Conservation (phyloP, 1,139 yeast species). For the Candida frijolesensis region DNA sequence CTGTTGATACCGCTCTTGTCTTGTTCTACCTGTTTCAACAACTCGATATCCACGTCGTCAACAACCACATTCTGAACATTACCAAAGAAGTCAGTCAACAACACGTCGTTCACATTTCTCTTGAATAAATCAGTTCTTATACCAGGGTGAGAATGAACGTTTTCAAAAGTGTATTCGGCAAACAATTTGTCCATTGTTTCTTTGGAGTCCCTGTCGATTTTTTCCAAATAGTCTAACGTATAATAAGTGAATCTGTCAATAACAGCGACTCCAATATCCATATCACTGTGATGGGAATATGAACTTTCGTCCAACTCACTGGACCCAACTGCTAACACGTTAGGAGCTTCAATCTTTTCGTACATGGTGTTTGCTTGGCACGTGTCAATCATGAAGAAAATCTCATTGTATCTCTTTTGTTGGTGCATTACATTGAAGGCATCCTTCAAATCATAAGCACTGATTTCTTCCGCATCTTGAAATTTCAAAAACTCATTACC, state of each 20-base stretch:
- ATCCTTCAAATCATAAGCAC: conserved; percentile 93
- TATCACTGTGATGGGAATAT: conserved; percentile 93
- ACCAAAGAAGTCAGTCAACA: conserved; percentile 92
- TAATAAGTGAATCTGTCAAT: conserved; percentile 94
- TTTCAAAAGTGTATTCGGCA: conserved; percentile 78
- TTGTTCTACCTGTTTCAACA: conserved; percentile 2
- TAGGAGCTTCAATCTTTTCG: conserved; percentile 88
- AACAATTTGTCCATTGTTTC: conserved; percentile 81
- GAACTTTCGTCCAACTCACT: conserved; percentile 89
- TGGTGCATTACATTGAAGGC: conserved; percentile 98
- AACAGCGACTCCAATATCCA: conserved; percentile 96
- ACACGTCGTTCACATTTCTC: conserved; percentile 68
- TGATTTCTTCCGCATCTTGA: conserved; percentile 97
- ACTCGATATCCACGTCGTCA: conserved; percentile 54
- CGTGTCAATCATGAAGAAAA: conserved; percentile 95
- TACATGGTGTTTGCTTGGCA: conserved; percentile 99
- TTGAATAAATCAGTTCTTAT: conserved; percentile 77
- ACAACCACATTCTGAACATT: conserved; percentile 83
- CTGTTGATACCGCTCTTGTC: neutral
- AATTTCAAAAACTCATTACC: conserved; percentile 96
- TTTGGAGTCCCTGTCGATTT: conserved; percentile 71
- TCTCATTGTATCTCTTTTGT: conserved; percentile 91
- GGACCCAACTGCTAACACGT: conserved; percentile 90
- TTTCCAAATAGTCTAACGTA: conserved; percentile 86
- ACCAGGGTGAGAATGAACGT: conserved; percentile 92